A percentile compares a stretch with the other conserved stretches of the same genome.
Evolutionary conservation across 495 filamentous ascomycete genomes (phyloP).

Genomic region (Lophiostoma macrostomum): DNA sequence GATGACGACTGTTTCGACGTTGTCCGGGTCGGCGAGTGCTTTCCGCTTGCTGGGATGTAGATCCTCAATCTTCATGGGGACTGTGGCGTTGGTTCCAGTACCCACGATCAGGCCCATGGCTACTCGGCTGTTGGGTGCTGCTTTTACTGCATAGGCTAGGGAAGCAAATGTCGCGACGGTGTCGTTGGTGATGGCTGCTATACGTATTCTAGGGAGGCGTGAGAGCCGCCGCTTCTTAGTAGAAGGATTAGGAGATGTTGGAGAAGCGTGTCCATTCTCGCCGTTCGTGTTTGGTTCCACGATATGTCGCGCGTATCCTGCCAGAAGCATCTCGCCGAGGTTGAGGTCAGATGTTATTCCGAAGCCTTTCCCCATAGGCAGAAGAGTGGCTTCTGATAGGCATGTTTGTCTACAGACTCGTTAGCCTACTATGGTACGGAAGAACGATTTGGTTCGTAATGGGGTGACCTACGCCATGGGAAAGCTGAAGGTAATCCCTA

Average conservation of each 20-base stretch:
- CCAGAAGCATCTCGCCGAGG: conserved; percentile 63
- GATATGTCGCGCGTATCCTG: conserved; percentile 64
- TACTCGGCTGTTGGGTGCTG: conserved; percentile 65
- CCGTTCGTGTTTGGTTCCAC: conserved; percentile 46
- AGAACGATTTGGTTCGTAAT: not conserved
- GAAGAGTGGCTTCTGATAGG: conserved; percentile 70
- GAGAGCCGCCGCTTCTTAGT: conserved; percentile 44
- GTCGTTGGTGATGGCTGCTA: conserved; percentile 79
- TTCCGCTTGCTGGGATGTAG: conserved; percentile 50
- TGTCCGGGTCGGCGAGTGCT: conserved; percentile 5
- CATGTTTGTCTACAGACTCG: conserved; percentile 62
- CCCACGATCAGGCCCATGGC: conserved; percentile 80
- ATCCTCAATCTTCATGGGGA: conserved; percentile 62
- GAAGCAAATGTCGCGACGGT: conserved; percentile 76
- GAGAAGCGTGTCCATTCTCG: conserved; percentile 1
- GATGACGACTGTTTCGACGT: conserved; percentile 56
- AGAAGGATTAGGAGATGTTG: conserved; percentile 39
- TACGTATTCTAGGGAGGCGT: conserved; percentile 62
- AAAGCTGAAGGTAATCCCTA: conserved; percentile 86
- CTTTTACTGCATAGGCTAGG: conserved; percentile 62
- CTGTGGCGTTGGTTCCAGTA: conserved; percentile 80
- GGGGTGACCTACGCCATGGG: conserved; percentile 56
- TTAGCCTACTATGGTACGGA: not conserved
- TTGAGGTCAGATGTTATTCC: conserved; percentile 70
- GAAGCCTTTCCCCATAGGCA: conserved; percentile 89